Evolutionary conservation across 192 early-diverging fungal genomes (phyloP).

Genomic region (Mortierella claussenii): DNA sequence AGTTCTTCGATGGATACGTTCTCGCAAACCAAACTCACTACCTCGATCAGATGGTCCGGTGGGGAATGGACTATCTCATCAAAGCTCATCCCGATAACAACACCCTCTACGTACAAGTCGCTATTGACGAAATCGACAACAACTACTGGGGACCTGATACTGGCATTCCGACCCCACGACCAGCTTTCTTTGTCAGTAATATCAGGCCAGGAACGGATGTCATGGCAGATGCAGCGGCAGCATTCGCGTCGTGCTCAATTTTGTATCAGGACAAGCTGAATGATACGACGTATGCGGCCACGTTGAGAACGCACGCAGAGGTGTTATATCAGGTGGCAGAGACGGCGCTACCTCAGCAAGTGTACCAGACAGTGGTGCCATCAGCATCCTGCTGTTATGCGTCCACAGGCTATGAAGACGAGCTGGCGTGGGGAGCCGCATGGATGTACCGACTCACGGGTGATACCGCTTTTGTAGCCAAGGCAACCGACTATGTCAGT

Average conservation of each 20-base stretch:
- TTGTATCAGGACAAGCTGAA: constrained; percentile 65
- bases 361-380: constrained; percentile 56
- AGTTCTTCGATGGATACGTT: constrained; percentile 63
- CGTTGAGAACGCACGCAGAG: constrained; percentile 53
- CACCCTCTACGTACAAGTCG: constrained; percentile 55
- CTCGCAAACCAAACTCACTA: constrained; percentile 54
- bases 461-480: constrained; percentile 52
- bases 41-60: constrained; percentile 59
- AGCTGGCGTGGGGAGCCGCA: constrained; percentile 64
- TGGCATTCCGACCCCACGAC: constrained; percentile 59
- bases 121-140: constrained; percentile 57
- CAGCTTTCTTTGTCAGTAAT: constrained; percentile 58
- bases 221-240: constrained; percentile 63
- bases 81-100: constrained; percentile 61
- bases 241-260: constrained; percentile 63
- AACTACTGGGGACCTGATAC: constrained; percentile 71
- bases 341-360: constrained; percentile 56
- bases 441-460: constrained; percentile 67
- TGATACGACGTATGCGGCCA: constrained; percentile 56
- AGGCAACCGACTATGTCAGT: constrained; percentile 59
- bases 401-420: constrained; percentile 54
- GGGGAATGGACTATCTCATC: constrained; percentile 69
- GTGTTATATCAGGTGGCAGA: constrained; percentile 61
- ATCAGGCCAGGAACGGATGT: constrained; percentile 64
- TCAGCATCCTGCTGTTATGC: constrained; percentile 52